Evolutionary conservation across 2,329 filamentous ascomycete genomes (phyloP).

Genomic region (Aureobasidium namibiae): DNA sequence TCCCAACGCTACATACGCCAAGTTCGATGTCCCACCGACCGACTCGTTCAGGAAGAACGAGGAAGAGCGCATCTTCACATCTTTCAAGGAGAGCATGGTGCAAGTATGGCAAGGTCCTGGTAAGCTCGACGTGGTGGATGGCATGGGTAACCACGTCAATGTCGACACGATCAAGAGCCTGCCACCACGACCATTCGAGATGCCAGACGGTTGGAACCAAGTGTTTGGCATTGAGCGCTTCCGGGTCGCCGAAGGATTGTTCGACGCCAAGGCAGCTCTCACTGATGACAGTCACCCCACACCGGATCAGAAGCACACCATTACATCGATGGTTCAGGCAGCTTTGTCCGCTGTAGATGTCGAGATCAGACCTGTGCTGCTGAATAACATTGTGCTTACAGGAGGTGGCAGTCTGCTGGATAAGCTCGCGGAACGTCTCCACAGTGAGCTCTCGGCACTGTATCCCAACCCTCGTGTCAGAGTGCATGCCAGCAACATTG

Average conservation of each 20-base stretch:
- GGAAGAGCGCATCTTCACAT: conserved; percentile 85
- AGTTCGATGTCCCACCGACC: conserved; percentile 53
- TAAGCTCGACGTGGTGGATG: conserved; percentile 45
- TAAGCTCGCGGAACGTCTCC: conserved; percentile 84
- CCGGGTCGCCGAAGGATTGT: conserved; percentile 79
- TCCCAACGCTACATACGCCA: conserved; percentile 65
- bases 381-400: conserved; percentile 87
- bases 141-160: conserved; percentile 48
- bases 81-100: conserved; percentile 97
- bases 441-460: conserved; percentile 70
- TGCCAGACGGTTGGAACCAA: conserved; percentile 94
- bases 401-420: conserved; percentile 81
- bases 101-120: conserved; percentile 84
- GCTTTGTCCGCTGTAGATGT: conserved; percentile 76
- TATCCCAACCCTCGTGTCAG: conserved; percentile 83
- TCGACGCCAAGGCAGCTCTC: conserved; percentile 74
- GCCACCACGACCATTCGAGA: conserved; percentile 85
- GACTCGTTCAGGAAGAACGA: conserved; percentile 73
- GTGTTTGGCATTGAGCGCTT: conserved; percentile 87
- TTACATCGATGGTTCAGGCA: conserved; percentile 72
- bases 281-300: conserved; percentile 39
- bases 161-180: conserved; percentile 65
- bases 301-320: conserved; percentile 60
- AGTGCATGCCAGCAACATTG: conserved; percentile 77
- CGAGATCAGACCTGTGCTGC: conserved; percentile 72